Conservation (phyloP, 192 early-diverging fungal species). For the Backusella sp. region DNA sequence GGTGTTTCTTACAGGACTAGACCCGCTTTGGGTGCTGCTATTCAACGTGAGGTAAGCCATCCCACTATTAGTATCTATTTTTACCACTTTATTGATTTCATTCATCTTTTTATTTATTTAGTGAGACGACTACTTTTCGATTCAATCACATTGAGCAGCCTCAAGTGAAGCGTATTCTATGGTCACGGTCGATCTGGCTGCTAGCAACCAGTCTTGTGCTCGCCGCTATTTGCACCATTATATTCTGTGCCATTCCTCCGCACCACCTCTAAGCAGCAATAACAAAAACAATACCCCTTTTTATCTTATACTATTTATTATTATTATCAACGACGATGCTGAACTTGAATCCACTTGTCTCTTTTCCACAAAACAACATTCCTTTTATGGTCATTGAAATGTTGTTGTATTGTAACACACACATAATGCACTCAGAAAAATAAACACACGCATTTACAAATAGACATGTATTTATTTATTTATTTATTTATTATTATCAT, state of each 20-base stretch:
- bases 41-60: conserved; percentile 36
- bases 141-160: conserved; percentile 36
- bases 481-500: too few relatives aligned
- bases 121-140: conserved; percentile 37
- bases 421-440: not conserved
- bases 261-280: conserved; percentile 16
- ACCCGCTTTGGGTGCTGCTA: conserved; percentile 41
- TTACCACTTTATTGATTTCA: not conserved
- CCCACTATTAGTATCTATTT: not conserved
- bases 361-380: not conserved
- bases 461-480: too few relatives aligned
- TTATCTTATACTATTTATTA: not conserved
- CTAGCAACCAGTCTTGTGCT: conserved; percentile 16
- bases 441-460: too few relatives aligned
- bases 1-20: conserved; percentile 36
- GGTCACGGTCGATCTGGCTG: conserved; percentile 34
- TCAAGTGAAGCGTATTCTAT: conserved; percentile 32
- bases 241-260: conserved; percentile 34
- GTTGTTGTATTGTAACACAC: not conserved
- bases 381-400: not conserved
- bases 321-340: too few relatives aligned
- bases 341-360: too few relatives aligned
- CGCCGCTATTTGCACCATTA: conserved; percentile 24
- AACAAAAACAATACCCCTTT: not conserved
- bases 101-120: not conserved